phyloP scores from a whole-genome alignment of 805 yeast genomes.

The Tetrapisispora pingtungensis region DNA sequence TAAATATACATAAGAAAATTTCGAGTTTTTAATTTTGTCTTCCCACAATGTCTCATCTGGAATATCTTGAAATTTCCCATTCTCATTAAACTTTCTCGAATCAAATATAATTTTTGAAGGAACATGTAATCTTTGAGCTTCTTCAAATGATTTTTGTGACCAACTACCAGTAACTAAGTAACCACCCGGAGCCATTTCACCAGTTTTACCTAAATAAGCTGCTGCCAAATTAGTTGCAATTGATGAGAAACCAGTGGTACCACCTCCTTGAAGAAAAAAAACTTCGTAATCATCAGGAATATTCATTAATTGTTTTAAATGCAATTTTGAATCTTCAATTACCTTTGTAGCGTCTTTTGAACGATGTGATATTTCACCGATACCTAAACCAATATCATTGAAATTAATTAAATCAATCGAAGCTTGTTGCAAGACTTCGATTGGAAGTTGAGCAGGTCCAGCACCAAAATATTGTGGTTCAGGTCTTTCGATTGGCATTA shows the following conservation, averaged over 20 bases:
- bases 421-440: constrained; percentile 75
- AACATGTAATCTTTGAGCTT: constrained; percentile 74
- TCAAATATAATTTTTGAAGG: constrained; percentile 62
- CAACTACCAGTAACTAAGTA: constrained; percentile 89
- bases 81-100: constrained; percentile 38
- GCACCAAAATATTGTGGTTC: constrained; percentile 88
- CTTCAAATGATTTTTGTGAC: constrained; percentile 83
- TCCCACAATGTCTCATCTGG: constrained; percentile 60
- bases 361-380: constrained; percentile 95
- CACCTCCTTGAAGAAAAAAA: constrained; percentile 95
- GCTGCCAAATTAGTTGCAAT: constrained; percentile 76
- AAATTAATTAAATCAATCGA: constrained; percentile 73
- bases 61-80: constrained; percentile 54
- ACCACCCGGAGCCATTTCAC: constrained; percentile 69
- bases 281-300: constrained; percentile 93
- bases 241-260: constrained; percentile 90
- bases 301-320: constrained; percentile 51
- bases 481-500: constrained; percentile 42
- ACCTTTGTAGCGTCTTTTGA: constrained; percentile 71
- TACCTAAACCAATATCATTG: constrained; percentile 64
- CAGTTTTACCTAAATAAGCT: constrained; percentile 57
- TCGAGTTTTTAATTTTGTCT: constrained; percentile 32
- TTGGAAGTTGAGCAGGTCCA: constrained; percentile 94
- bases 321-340: constrained; percentile 64
- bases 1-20: constrained; percentile 75